phyloP scores from a whole-genome alignment of 306 rosid species.

The Luffa acutangula region DNA sequence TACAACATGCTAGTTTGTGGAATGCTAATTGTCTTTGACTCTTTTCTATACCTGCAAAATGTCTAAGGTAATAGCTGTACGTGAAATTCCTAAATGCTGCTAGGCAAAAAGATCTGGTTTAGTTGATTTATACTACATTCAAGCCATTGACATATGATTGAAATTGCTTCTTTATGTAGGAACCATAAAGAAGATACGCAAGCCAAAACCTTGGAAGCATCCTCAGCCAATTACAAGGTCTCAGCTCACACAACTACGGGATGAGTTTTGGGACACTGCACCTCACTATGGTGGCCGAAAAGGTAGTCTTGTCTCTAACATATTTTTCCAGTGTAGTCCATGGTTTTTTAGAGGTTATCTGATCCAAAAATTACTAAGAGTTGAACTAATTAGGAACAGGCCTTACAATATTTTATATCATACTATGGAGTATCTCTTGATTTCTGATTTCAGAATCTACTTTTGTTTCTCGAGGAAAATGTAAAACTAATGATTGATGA shows the following conservation, averaged over 20 bases:
- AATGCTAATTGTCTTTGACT: not conserved
- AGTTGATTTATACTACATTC: not conserved
- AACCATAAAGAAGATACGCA: constrained; percentile 56
- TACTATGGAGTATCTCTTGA: not conserved
- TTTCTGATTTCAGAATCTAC: not conserved
- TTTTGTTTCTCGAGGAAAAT: not conserved
- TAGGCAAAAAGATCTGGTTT: not conserved
- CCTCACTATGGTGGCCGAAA: constrained; percentile 98
- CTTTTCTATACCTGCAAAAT: not conserved
- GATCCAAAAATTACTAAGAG: not conserved
- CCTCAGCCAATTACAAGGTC: constrained; percentile 92
- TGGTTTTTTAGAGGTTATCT: not conserved
- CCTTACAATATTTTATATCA: not conserved
- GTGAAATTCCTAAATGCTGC: not conserved
- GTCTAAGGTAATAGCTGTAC: not conserved
- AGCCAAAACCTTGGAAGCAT: constrained; percentile 99
- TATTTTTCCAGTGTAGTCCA: not conserved
- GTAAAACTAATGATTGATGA: not conserved
- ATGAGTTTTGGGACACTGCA: constrained; percentile 98
- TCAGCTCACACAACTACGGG: constrained; percentile 78
- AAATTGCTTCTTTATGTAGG: constrained; percentile 30
- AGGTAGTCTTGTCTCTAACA: constrained; percentile 34
- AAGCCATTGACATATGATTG: constrained; percentile 1
- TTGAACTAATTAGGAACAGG: not conserved
- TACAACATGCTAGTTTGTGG: not conserved